Base-by-base conservation (phyloP, 352 stramenopile species). In the Thraustochytrium sp. region DNA sequence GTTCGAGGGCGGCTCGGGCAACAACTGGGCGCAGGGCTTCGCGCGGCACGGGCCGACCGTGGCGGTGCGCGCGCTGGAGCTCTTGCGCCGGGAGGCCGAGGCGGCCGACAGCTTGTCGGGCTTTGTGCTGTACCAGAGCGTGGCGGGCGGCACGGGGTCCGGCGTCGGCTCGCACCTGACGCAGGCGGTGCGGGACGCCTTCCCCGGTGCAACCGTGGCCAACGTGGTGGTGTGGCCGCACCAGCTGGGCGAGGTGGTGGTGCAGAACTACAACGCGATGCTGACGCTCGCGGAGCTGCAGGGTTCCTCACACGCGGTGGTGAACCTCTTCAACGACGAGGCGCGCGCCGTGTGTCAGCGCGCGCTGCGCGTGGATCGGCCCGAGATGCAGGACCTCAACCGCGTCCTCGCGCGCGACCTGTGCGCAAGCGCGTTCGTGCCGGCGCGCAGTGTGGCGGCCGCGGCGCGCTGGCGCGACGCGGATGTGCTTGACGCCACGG, bases 221-320 rank as follows among this genome's bases (percentile, higher is more conserved):
- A 94, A 95, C 84, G 86, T 89, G 11, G 89, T 93, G 37, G 90
- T 95, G 75, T 94, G 91, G 90, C 92, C 92, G n/a, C 91, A 95
- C 80, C 84, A 87, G 18, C 89, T 90, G 21, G 92, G 92, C 2
- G 91, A 96, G 82, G 90, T 94, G 16, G 93, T 95, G 42, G 90
- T 95, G 53, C 92, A 96, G 82, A 94, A 94, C 85, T 95, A 95
- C 87, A 96, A 96, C 86, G 87, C 91, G n/a, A 85, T 95, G 65
- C 90, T 96, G 31, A 95, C 91, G 1, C 92, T 94, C 76, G 91
- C 92, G 31, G 89, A 90, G 46, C 89, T 96, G 26, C 84, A 89
- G n/a, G 86, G 90, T 16, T 88, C 84, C 31, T 87, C 80, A 26
- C 53, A 86, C 29, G 83, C 89, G 49, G 87, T 94, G 55, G 73